Evolutionary conservation across 2,329 filamentous ascomycete species (phyloP).

Genomic region (Teratosphaeria viscida): DNA sequence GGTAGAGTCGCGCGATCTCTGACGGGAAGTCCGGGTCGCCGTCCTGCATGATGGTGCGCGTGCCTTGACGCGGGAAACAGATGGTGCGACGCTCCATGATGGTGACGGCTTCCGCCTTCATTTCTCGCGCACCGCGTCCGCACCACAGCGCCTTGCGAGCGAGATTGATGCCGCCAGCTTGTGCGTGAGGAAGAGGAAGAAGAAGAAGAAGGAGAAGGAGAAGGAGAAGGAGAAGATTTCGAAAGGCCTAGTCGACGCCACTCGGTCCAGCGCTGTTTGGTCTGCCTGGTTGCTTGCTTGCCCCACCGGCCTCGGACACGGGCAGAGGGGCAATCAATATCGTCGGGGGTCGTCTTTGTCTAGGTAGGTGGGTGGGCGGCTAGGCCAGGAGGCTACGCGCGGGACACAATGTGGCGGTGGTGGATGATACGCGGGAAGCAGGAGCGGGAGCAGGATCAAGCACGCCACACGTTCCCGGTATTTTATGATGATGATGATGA

Average conservation of each 20-base stretch:
- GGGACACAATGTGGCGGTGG: neutral
- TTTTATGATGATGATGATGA: no score
- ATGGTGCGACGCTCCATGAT: constrained; percentile 13
- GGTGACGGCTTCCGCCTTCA: neutral
- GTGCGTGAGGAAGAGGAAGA: neutral
- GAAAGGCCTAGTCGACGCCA: neutral
- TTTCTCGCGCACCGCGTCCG: neutral
- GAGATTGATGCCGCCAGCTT: neutral
- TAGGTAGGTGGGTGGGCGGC: neutral
- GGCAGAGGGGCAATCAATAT: neutral
- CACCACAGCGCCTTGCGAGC: neutral
- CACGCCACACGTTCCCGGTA: neutral
- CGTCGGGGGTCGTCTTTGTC: neutral
- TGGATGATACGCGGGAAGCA: neutral
- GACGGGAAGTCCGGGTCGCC: constrained; percentile 9
- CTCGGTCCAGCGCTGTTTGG: neutral
- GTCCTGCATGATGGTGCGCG: constrained; percentile 5
- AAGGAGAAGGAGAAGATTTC: neutral
- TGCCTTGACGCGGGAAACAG: constrained; percentile 13
- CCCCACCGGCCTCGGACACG: neutral
- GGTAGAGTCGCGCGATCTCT: constrained; percentile 12
- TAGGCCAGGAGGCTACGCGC: neutral
- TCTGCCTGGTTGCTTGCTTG: neutral
- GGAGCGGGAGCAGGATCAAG: neutral
- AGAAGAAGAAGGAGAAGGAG: no score